Conservation (phyloP, 2,329 filamentous ascomycete species). For the Hypoxylon sp. region DNA sequence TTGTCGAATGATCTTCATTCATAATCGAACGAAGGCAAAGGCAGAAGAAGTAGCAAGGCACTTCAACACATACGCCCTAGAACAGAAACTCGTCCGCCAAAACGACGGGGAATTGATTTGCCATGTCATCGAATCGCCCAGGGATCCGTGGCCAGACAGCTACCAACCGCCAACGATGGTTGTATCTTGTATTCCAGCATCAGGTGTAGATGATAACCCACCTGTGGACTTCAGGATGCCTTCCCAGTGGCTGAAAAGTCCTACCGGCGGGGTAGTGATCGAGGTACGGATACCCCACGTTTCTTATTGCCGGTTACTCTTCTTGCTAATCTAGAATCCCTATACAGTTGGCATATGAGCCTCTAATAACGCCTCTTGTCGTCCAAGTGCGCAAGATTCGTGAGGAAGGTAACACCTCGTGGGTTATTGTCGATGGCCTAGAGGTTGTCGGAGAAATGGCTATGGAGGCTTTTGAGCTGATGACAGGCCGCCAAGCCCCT, state of each 20-base stretch:
- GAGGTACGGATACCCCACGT: constrained; percentile 61
- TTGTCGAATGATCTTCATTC: constrained; percentile 79
- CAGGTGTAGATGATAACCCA: constrained; percentile 71
- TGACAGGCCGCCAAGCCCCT: constrained; percentile 80
- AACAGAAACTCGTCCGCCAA: constrained; percentile 55
- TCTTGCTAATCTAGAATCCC: constrained; percentile 19
- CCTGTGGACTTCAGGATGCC: constrained; percentile 80
- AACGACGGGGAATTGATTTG: constrained; percentile 61
- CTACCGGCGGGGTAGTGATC: constrained; percentile 80
- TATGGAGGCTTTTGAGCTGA: constrained; percentile 82
- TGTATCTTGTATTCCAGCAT: constrained; percentile 79
- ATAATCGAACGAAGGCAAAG: constrained; percentile 75
- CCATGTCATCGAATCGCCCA: constrained; percentile 70
- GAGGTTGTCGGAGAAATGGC: constrained; percentile 82
- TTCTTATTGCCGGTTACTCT: not conserved
- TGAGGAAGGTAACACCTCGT: constrained; percentile 69
- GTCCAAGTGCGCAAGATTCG: constrained; percentile 71
- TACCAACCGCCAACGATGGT: constrained; percentile 78
- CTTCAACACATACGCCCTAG: constrained; percentile 70
- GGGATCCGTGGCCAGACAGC: constrained; percentile 73
- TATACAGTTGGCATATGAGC: constrained; percentile 75
- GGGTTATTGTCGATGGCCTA: constrained; percentile 80
- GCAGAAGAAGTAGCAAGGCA: constrained; percentile 75
- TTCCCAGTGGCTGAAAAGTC: constrained; percentile 76
- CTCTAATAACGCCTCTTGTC: constrained; percentile 77